These are phyloP conservation scores for Cicer cuneatum DNA, from an alignment of 306 rosid species.

Conservation along the genomic window DNA sequence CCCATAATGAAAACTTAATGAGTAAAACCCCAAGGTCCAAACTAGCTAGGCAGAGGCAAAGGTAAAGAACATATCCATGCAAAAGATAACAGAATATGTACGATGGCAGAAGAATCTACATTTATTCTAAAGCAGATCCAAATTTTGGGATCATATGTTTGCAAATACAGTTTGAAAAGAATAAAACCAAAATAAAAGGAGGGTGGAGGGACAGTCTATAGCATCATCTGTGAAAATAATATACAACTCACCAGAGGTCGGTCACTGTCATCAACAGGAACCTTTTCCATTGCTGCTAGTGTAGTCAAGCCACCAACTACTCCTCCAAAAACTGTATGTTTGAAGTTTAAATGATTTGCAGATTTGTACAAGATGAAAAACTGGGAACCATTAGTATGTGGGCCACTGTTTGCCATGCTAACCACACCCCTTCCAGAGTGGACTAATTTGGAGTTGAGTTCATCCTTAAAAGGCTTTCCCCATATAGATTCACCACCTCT, in stretches of 20 bases:
- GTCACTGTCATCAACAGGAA: constrained; percentile 87
- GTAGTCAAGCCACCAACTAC: constrained; percentile 96
- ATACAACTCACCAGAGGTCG: constrained; percentile 72
- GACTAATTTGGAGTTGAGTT: constrained; percentile 85
- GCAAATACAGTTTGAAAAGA: constrained; percentile 41
- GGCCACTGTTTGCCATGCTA: constrained; percentile 99
- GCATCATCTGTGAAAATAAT: constrained; percentile 36
- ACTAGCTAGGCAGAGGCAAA: constrained; percentile 19
- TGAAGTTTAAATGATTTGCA: constrained; percentile 90
- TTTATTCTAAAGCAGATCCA: constrained; percentile 41
- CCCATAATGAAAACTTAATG: constrained; percentile 24
- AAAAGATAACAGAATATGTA: constrained; percentile 29
- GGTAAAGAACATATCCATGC: constrained; percentile 2
- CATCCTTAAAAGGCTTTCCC: constrained; percentile 95
- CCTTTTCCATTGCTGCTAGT: constrained; percentile 89
- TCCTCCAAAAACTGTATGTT: constrained; percentile 90
- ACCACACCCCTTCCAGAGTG: constrained; percentile 97
- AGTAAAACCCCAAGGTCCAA: constrained; percentile 27
- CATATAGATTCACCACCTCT: constrained; percentile 97
- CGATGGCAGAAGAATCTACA: constrained; percentile 40
- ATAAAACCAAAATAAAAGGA: constrained; percentile 21
- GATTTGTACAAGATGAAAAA: constrained; percentile 93
- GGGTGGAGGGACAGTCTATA: constrained; percentile 22
- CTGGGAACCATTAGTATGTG: constrained; percentile 98
- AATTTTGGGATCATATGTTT: constrained; percentile 40